A percentile compares a stretch with the other conserved stretches of the same genome.
Conservation (phyloP, 805 yeast genomes). For the Yamadazyma sp. region DNA sequence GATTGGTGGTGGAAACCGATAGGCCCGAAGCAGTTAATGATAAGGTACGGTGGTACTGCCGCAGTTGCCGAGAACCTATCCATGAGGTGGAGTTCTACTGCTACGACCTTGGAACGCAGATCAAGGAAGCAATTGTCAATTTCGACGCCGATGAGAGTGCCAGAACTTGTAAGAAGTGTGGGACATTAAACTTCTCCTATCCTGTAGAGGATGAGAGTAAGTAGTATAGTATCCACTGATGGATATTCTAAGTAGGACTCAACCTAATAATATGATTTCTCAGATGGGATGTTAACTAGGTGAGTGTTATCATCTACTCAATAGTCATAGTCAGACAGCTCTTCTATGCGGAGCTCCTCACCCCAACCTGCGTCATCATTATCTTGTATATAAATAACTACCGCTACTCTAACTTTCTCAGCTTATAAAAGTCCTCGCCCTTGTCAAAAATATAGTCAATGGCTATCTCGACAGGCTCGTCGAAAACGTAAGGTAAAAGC, state of each 20-base stretch:
- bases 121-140: conserved; percentile 72
- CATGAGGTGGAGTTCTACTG: conserved; percentile 73
- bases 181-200: conserved; percentile 64
- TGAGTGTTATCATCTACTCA: too few relatives aligned
- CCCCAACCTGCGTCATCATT: too few relatives aligned
- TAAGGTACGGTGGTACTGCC: conserved; percentile 85
- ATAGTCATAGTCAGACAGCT: too few relatives aligned
- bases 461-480: conserved; percentile 76
- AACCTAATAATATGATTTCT: too few relatives aligned
- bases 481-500: conserved; percentile 71
- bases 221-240: too few relatives aligned
- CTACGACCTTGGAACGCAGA: conserved; percentile 84
- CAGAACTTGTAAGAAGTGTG: conserved; percentile 76
- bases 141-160: conserved; percentile 63
- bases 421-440: conserved; percentile 37
- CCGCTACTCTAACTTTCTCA: conserved; percentile 4
- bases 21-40: conserved; percentile 73
- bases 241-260: too few relatives aligned
- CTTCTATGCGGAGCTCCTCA: too few relatives aligned
- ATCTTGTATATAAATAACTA: too few relatives aligned
- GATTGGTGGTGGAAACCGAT: conserved; percentile 90
- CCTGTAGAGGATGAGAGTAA: conserved; percentile 5
- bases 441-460: conserved; percentile 61
- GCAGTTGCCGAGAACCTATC: conserved; percentile 61
- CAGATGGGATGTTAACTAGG: too few relatives aligned